Evolutionary conservation across 1,139 yeast species (phyloP).

Genomic region (Pichia inconspicua): DNA sequence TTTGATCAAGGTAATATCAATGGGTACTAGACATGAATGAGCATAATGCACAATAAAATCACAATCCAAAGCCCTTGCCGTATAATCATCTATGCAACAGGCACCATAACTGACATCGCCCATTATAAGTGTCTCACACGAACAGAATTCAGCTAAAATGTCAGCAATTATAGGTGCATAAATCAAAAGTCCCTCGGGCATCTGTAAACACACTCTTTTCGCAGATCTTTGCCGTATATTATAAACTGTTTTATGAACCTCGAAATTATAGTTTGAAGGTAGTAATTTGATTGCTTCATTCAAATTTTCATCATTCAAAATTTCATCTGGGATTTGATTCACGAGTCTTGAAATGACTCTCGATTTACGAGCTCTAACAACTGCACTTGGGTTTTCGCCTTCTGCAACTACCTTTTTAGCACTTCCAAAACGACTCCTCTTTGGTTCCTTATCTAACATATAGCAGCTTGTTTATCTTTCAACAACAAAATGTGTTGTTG

Average conservation of each 20-base stretch:
- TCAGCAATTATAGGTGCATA: constrained; percentile 84
- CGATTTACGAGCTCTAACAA: constrained; percentile 29
- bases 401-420: constrained; percentile 8
- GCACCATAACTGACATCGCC: constrained; percentile 99
- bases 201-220: constrained; percentile 79
- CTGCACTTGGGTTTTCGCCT: constrained; percentile 2
- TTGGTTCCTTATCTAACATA: constrained; percentile 1
- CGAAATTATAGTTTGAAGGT: constrained; percentile 91
- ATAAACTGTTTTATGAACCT: constrained; percentile 93
- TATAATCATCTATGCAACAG: constrained; percentile 93
- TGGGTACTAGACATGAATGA: constrained; percentile 93
- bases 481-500: too few relatives aligned
- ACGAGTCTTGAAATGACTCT: constrained; percentile 50
- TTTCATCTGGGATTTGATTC: constrained; percentile 88
- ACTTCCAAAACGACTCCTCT: constrained; percentile 22
- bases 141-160: constrained; percentile 84
- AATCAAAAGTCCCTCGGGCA: constrained; percentile 94
- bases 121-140: constrained; percentile 86
- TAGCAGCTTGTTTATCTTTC: background rate
- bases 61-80: constrained; percentile 88
- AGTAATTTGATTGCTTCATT: constrained; percentile 72
- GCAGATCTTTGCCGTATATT: constrained; percentile 70
- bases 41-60: constrained; percentile 96
- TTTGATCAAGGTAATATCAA: constrained; percentile 82
- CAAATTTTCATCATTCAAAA: constrained; percentile 67